Evolutionary conservation across 495 filamentous ascomycete genomes (phyloP), one percentile per base, ranked within the genome.

Genomic region (Aspergillus carlsbadensis): DNA sequence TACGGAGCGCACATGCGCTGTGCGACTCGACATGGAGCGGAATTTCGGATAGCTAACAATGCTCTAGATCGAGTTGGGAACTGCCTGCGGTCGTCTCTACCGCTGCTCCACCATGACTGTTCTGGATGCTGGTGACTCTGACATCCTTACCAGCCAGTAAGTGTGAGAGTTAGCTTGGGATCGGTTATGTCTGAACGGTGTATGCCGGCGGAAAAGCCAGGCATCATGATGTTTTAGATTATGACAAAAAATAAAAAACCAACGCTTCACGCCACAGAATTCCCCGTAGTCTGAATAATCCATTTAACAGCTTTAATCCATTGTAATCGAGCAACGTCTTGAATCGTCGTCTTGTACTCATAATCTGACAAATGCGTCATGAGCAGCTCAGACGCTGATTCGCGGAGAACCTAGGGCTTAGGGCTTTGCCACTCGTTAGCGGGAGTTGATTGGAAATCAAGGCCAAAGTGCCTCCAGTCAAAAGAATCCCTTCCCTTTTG

Each of bases 111-210:
- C 91, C 70, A 95, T 98, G 91, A 86, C 92, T 57, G 86, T 97
- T 72, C 77, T 98, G 40, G 92, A 97, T 78, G 92, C 91, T 75
- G 94, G 94, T 88, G 94, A 98, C 85, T 94, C 89, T 52, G 93
- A 98, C 79, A 97, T 98, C 75, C 82, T 98, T 65, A 83, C 75
- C 77, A 83, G 87, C 59, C 62, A 65, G 60, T 66, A 66, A 61
- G 58, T 43, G 60, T 60, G 44, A 58, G 54, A 17, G 47, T 21
- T 50, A 40, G 37, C 17, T 22, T 42, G 52, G 33, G 36, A 40
- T 62, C 53, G 49, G 59, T 66, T 63, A 61, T 64, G 52, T 63
- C 63, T 66, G 52, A 54, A 64, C 44, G 60, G 40, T 41, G 49
- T 54, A 52, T 56, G 51, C 34, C 46, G 45, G 40, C 47, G 34